phyloP scores from a whole-genome alignment of 257 asterid species.

The Orobanche coerulescens region DNA sequence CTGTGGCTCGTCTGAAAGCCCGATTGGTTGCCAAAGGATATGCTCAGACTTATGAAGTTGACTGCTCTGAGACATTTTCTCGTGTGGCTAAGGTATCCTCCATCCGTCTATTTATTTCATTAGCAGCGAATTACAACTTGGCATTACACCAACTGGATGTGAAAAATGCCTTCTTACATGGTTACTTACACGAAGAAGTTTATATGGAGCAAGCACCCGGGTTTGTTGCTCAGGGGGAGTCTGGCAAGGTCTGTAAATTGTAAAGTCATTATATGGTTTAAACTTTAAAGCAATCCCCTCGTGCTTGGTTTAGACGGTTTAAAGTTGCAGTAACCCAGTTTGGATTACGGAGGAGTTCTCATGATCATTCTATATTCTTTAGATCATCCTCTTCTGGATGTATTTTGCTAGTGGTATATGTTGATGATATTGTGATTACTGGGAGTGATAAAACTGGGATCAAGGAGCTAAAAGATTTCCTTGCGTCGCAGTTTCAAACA shows the following conservation, averaged over 20 bases:
- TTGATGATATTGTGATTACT: not conserved
- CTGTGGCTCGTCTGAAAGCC: not conserved
- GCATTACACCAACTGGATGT: not conserved
- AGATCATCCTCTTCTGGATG: too few species aligned
- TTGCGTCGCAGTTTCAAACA: too few species aligned
- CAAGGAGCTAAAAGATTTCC: too few species aligned
- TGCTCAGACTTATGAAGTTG: not conserved
- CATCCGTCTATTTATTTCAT: not conserved
- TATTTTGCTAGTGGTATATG: not conserved
- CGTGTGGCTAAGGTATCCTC: not conserved
- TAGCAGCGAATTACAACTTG: not conserved
- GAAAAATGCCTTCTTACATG: not conserved
- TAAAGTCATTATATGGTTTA: not conserved
- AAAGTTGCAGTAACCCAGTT: too few species aligned
- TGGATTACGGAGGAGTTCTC: too few species aligned
- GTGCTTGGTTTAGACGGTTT: not conserved
- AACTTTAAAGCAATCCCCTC: not conserved
- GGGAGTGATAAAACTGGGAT: not conserved
- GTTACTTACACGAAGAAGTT: not conserved
- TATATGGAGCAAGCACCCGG: conserved; percentile 10
- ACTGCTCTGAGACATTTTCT: not conserved
- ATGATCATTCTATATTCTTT: too few species aligned
- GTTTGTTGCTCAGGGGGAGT: not conserved
- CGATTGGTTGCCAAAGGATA: not conserved
- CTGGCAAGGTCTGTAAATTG: not conserved